Conservation (phyloP, 2,329 filamentous ascomycete species). For the Fusarium penzigii region DNA sequence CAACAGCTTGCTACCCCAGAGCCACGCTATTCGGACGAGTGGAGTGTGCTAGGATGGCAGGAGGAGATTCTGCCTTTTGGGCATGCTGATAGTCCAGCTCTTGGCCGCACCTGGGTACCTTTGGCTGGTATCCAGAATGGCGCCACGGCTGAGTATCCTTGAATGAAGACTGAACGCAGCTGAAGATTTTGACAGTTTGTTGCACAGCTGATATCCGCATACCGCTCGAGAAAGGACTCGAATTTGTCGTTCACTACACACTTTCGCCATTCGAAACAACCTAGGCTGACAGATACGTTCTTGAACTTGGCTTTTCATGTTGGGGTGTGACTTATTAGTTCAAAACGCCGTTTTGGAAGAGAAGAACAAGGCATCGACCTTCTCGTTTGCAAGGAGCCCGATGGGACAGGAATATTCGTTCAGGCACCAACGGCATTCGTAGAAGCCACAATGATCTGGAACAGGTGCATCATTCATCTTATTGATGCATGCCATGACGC, state of each 20-base stretch:
- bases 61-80: slow-evolving; percentile 43
- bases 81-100: slow-evolving; percentile 42
- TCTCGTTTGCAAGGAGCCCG: too few species aligned
- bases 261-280: not conserved
- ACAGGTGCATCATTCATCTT: too few species aligned
- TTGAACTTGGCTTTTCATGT: not conserved
- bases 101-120: slow-evolving; percentile 48
- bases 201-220: not conserved
- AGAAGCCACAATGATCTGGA: too few species aligned
- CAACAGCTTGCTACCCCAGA: slow-evolving; percentile 40
- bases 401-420: too few species aligned
- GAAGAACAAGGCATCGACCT: too few species aligned
- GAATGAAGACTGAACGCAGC: slow-evolving; percentile 5
- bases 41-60: slow-evolving; percentile 52
- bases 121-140: slow-evolving; percentile 28
- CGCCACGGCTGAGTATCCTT: slow-evolving; percentile 34
- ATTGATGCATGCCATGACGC: too few species aligned
- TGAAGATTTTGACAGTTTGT: not conserved
- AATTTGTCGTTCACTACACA: not conserved
- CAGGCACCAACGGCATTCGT: too few species aligned
- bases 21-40: slow-evolving; percentile 42
- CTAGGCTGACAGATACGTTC: not conserved
- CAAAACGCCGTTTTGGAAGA: too few species aligned
- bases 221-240: not conserved
- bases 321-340: not conserved